A percentile compares a stretch with the other conserved stretches of the same genome.
Conservation (phyloP, 768 basidiomycete species). For the Phylloporus rhodoxanthus region DNA sequence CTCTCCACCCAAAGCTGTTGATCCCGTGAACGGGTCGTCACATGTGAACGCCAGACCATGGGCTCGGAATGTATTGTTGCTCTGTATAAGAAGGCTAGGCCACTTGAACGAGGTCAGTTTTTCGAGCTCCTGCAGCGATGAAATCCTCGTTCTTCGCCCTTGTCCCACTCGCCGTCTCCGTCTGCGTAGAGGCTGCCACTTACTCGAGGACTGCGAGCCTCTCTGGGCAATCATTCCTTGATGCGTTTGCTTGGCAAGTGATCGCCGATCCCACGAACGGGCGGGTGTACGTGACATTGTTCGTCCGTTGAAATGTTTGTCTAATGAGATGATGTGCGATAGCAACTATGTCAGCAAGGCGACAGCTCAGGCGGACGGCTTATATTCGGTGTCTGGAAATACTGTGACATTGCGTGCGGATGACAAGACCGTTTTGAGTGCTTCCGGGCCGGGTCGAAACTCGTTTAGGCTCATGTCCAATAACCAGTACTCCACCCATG, state of each 20-base stretch:
- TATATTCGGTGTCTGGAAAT: conserved; percentile 51
- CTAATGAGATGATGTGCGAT: not conserved
- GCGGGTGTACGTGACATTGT: conserved; percentile 21
- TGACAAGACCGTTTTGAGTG: conserved; percentile 24
- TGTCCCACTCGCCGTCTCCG: not conserved
- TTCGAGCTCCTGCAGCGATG: not conserved
- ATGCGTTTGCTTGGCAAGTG: conserved; percentile 24
- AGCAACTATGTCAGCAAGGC: conserved; percentile 42
- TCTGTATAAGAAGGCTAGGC: not conserved
- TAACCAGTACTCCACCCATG: conserved; percentile 28
- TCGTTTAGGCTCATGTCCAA: conserved; percentile 34
- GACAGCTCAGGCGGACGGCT: conserved; percentile 47
- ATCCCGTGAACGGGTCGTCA: not conserved
- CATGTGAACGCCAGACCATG: not conserved
- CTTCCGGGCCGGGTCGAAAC: conserved; percentile 31
- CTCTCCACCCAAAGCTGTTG: not conserved
- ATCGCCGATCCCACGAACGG: conserved; percentile 33
- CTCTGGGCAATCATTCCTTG: conserved; percentile 47
- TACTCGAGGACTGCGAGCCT: conserved; percentile 44
- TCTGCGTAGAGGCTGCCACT: not conserved
- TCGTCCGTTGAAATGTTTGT: not conserved
- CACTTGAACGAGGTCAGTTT: not conserved
- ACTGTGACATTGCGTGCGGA: conserved; percentile 31
- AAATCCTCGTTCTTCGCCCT: not conserved
- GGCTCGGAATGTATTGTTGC: not conserved